Evolutionary conservation across 805 yeast species (phyloP).

Genomic region (Pichia eremophila): DNA sequence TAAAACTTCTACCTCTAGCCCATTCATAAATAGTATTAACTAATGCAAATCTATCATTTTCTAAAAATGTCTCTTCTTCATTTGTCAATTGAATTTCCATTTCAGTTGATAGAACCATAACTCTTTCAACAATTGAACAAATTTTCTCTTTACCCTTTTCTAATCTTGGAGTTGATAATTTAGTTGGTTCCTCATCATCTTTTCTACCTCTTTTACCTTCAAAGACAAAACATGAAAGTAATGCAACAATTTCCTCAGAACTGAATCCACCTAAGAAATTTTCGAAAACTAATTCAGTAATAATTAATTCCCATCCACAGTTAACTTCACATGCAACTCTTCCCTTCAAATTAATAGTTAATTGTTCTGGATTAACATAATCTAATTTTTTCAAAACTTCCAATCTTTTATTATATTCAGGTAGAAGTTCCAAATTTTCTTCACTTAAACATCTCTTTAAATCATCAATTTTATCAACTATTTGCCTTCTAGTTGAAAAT

Average conservation of each 20-base stretch:
- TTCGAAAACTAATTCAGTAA: slow-evolving; percentile 84
- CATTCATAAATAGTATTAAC: slow-evolving; percentile 95
- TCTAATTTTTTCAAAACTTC: slow-evolving; percentile 69
- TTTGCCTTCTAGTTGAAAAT: slow-evolving; percentile 34
- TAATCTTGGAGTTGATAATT: slow-evolving; percentile 58
- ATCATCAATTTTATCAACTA: slow-evolving; percentile 43
- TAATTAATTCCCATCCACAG: slow-evolving; percentile 81
- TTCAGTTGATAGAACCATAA: slow-evolving; percentile 51
- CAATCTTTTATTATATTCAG: slow-evolving; percentile 88
- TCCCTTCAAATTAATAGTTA: slow-evolving; percentile 79
- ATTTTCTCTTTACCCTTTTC: slow-evolving; percentile 64
- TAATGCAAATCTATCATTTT: slow-evolving; percentile 77
- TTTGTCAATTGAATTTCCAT: slow-evolving; percentile 68
- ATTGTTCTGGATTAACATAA: slow-evolving; percentile 59
- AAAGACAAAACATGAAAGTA: slow-evolving; percentile 84
- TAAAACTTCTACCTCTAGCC: slow-evolving; percentile 92
- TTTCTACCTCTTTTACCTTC: slow-evolving; percentile 54
- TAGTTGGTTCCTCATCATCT: slow-evolving; percentile 44
- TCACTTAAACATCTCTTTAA: slow-evolving; percentile 64
- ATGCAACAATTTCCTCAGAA: slow-evolving; percentile 94
- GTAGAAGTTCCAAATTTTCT: slow-evolving; percentile 80
- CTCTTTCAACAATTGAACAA: slow-evolving; percentile 54
- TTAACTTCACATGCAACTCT: slow-evolving; percentile 83
- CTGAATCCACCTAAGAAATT: slow-evolving; percentile 89
- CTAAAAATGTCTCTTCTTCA: slow-evolving; percentile 80